Evolutionary conservation across 371 early-diverging fungal species (phyloP), one percentile per base, ranked within the genome.

Genomic region (Rhizopus sp.): DNA sequence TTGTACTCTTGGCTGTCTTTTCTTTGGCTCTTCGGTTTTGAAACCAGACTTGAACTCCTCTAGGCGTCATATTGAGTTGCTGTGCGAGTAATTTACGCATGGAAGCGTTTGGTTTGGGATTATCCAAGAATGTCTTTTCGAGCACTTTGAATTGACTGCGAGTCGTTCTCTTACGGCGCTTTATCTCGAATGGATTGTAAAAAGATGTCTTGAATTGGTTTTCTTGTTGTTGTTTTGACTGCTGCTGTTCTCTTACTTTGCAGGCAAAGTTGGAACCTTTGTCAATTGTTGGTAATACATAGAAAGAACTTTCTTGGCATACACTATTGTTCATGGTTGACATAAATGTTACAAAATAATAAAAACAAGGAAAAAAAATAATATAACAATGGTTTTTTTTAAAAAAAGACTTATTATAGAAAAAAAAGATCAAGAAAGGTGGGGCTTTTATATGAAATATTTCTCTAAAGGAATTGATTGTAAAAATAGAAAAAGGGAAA

Each of bases 11-110:
- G 37, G 39, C 16, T 8, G 57, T 31, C 57, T 60, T 60, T 32
- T 60, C 77, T 73, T 96, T 97, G 17, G 96, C 96, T 46, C 99
- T 85, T 31, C 94, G 85, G 75, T 98, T 98, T 66, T 98, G 99
- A 72, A 98, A 98, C 99, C 99, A 97, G 37, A 97, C 90, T 70
- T 98, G 96, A 44, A 98, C 92, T 42, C 88, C 88, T 42, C 96
- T 81, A 31, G 88, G 86, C 32, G 93, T 90, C 96, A 96, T 96
- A 45, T 78, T 68, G 10, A 97, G 74, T 49, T 81, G 72, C 45
- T 74, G 75, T 1, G 93, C 91, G 15, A 97, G 85, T 53, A 59
- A 65, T 40, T 78, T 70, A 41, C 89, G 82, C 30, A 82, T 68
- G 37, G 77, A 68, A 3, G 89, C 83, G 57, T 82, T 84, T 2